Conservation (phyloP, 2,329 filamentous ascomycete genomes). For the Penicillium italicum region DNA sequence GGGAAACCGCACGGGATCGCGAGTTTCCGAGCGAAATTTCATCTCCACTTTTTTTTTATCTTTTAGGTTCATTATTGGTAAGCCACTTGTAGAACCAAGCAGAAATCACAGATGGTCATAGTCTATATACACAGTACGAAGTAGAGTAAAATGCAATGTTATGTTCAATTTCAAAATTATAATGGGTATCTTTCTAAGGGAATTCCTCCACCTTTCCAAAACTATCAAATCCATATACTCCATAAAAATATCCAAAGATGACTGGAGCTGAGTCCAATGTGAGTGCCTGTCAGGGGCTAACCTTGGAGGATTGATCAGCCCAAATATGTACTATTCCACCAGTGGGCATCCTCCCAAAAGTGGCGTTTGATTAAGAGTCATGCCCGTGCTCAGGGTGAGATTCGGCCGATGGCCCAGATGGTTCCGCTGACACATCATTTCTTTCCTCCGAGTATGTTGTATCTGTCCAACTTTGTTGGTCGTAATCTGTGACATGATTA, state of each 20-base stretch:
- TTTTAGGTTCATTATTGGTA: not conserved
- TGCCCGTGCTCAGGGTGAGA: not conserved
- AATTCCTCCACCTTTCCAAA: not conserved
- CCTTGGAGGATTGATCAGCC: too few relatives aligned
- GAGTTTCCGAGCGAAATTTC: conserved; percentile 17
- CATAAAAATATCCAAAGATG: not conserved
- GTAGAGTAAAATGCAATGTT: not conserved
- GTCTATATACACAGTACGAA: too few relatives aligned
- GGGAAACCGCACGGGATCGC: conserved; percentile 17
- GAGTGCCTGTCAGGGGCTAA: not conserved
- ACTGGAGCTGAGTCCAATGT: not conserved
- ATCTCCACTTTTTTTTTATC: conserved; percentile 14
- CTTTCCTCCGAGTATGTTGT: conserved; percentile 14
- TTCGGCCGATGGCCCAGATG: not conserved
- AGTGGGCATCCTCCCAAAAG: too few relatives aligned
- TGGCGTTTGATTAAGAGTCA: not conserved
- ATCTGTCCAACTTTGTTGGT: conserved; percentile 21
- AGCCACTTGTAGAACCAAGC: not conserved
- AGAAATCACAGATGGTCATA: not conserved
- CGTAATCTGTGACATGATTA: conserved; percentile 2
- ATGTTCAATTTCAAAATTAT: conserved; percentile 2
- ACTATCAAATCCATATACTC: not conserved
- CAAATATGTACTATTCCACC: too few relatives aligned
- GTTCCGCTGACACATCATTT: conserved; percentile 1
- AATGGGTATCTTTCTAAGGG: conserved; percentile 5